These are phyloP conservation scores for Solanum stenotomum DNA, from an alignment of 257 asterid genomes.

Conservation along the genomic window DNA sequence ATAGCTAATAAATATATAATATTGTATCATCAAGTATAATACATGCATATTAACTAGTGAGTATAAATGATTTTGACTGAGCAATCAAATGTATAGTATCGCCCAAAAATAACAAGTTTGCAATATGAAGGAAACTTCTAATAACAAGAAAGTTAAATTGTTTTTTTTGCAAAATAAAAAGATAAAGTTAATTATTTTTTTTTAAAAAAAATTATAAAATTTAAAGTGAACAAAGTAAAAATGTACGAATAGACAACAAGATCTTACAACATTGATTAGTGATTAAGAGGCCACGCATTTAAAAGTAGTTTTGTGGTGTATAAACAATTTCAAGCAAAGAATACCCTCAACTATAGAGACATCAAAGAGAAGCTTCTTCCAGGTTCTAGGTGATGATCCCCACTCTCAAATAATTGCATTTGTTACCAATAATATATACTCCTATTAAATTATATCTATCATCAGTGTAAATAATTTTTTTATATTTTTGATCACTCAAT, in stretches of 20 bases:
- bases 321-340: constrained; percentile 1
- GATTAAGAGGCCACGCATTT: background rate
- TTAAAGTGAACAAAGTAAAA: too few relatives aligned
- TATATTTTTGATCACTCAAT: too few relatives aligned
- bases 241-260: background rate
- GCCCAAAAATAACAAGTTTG: background rate
- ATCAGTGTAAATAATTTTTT: background rate
- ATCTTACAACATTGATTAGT: background rate
- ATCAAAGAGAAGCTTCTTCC: constrained; percentile 22
- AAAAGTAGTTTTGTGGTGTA: background rate
- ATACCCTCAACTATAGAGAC: constrained; percentile 6
- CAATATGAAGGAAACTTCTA: background rate
- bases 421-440: background rate
- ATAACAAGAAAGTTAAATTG: background rate
- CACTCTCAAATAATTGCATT: constrained; percentile 14
- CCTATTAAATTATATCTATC: background rate
- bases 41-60: background rate
- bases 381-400: constrained; percentile 17
- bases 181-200: too few relatives aligned
- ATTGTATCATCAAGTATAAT: background rate
- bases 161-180: background rate
- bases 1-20: background rate
- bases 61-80: background rate
- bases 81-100: background rate
- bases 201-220: too few relatives aligned